These are phyloP conservation scores for Leccinum truebloodii DNA, from an alignment of 768 basidiomycete species.

Conservation along the genomic window DNA sequence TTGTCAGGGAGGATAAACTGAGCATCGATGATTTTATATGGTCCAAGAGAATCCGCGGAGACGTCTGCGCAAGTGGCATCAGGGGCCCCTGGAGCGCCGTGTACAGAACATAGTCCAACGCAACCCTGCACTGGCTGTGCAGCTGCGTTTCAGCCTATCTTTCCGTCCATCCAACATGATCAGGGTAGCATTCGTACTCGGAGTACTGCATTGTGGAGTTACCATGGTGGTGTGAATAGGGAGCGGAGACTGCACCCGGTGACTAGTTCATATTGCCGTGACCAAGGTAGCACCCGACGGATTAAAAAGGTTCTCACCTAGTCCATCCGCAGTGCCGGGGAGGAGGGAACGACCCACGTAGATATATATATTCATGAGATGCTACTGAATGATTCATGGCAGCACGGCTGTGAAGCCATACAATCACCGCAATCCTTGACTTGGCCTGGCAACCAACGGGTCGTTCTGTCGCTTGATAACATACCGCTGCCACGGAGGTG, in stretches of 20 bases:
- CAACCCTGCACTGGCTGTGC: neutral
- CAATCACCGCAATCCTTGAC: neutral
- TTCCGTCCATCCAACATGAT: neutral
- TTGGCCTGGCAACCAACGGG: neutral
- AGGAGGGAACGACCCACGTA: neutral
- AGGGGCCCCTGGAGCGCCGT: neutral
- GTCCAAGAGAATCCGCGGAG: neutral
- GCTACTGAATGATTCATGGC: neutral
- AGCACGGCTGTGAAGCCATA: neutral
- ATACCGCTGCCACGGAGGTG: neutral
- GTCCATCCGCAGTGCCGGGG: neutral
- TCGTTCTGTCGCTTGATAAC: neutral
- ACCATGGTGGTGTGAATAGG: neutral
- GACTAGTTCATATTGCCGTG: neutral
- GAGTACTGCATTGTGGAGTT: neutral
- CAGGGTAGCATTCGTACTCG: neutral
- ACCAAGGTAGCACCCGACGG: neutral
- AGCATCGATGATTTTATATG: constrained; percentile 6
- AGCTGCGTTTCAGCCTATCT: neutral
- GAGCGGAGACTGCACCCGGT: neutral
- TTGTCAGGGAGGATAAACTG: no score
- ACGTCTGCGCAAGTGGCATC: neutral
- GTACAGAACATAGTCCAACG: neutral
- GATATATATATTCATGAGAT: neutral
- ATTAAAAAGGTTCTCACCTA: neutral